These are phyloP conservation scores for Lasiodiplodia sp. DNA, from an alignment of 2,329 filamentous ascomycete species.

Conservation along the genomic window DNA sequence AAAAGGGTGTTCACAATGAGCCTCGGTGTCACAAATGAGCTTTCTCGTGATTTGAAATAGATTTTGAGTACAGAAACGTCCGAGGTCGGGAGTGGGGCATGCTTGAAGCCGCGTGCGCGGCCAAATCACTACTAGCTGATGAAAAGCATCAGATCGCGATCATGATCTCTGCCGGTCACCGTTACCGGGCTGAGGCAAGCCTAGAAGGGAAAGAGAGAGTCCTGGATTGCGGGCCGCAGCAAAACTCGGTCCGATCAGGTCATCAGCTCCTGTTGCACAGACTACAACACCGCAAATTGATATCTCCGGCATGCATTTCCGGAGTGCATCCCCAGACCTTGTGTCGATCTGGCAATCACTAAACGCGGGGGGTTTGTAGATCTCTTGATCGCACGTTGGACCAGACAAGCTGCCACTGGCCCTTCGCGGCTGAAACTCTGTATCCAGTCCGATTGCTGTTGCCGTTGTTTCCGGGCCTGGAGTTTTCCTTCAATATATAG, in stretches of 20 bases:
- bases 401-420: neutral
- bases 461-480: neutral
- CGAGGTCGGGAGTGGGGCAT: too few relatives aligned
- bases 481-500: neutral
- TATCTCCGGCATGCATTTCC: neutral
- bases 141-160: neutral
- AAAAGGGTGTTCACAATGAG: neutral
- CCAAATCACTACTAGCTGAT: neutral
- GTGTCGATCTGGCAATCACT: constrained; percentile 5
- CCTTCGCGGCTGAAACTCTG: neutral
- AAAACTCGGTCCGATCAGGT: neutral
- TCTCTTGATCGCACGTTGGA: neutral
- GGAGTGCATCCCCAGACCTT: neutral
- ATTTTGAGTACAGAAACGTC: neutral
- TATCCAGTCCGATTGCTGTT: neutral
- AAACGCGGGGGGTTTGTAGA: neutral
- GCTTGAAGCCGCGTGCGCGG: neutral
- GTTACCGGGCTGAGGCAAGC: neutral
- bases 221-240: neutral
- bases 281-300: neutral
- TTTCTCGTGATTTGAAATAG: neutral
- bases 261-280: neutral
- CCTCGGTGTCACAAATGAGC: neutral
- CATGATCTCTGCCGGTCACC: neutral
- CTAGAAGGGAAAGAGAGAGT: neutral